Base-by-base conservation (phyloP, 1,284 basidiomycete genomes). In the Cryptococcus hybrid region DNA sequence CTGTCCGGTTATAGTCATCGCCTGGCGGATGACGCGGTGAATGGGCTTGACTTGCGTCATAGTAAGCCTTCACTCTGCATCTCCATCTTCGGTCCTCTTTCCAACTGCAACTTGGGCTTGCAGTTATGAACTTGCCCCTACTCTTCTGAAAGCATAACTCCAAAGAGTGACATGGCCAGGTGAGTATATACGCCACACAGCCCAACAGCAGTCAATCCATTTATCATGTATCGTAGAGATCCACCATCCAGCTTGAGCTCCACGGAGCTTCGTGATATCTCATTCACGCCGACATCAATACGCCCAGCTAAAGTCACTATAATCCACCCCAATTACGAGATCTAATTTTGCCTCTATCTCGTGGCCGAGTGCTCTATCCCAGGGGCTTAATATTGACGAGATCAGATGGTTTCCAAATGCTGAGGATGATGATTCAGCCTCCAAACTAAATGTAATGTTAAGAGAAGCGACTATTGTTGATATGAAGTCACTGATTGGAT, bases 261-360 rank as follows among this genome's bases (percentile, higher is more conserved):
- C 30, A 70, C 73, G 8, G 69, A 75, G 57, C 70, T 77, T 5
- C 64, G 70, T 7, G 75, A 77, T 55, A 49, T 75, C 8, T 57
- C 61, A 6, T 65, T 73, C 30, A 47, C 54, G 7, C 75, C 75
- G 0, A 59, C 66, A 0, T 30, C 60, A 6, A 58, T 76, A 15
- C 64, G 65, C 35, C 51, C 67, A 7, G 73, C 73, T 0, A 56
- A 60, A 34, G 66, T 76, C 34, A 74, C 73, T 12, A 76, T 76
- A 47, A 68, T 76, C 40, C 77, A 78, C 60, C 75, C 9, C 77
- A 78, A 56, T 61, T 78, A 3, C 60, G 77, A 7, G 77, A 78
- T 62, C 62, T 78, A 5, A 67, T 78, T 44, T 60, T 75, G 7
- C 72, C 73, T 7, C 61, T 71, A 2, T 66, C 60, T 7, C 54